A percentile compares a stretch with the other conserved stretches of the same genome.
phyloP scores from a whole-genome alignment of 306 rosid species.

The Dalbergia oliveri region DNA sequence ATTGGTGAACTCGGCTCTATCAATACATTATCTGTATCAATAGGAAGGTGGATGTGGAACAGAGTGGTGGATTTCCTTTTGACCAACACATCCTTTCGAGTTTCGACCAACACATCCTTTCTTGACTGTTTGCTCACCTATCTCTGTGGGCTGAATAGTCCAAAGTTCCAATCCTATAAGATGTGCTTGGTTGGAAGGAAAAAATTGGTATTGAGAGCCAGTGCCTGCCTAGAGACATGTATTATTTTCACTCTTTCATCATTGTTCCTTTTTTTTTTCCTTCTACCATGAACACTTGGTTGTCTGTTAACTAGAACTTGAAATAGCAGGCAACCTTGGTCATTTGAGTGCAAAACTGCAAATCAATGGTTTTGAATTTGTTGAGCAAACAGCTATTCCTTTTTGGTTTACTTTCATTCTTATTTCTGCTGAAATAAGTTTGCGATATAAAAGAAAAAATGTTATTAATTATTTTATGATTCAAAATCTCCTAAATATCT shows the following conservation, averaged over 20 bases:
- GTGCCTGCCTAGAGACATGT: slow-evolving; percentile 1
- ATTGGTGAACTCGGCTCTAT: too few relatives aligned
- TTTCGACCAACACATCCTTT: slow-evolving; percentile 26
- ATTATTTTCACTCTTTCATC: background rate
- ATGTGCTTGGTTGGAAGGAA: slow-evolving; percentile 30
- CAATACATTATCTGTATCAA: slow-evolving; percentile 27
- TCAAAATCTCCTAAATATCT: slow-evolving; percentile 18
- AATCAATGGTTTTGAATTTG: slow-evolving; percentile 16
- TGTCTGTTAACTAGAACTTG: slow-evolving; percentile 35
- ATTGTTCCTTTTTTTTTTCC: background rate
- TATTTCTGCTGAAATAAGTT: slow-evolving; percentile 8
- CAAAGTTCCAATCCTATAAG: slow-evolving; percentile 15
- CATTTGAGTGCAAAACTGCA: background rate
- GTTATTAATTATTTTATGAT: background rate
- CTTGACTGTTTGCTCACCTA: slow-evolving; percentile 22
- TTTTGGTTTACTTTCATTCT: background rate
- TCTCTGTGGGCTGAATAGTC: slow-evolving; percentile 24
- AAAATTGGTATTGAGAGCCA: slow-evolving; percentile 6
- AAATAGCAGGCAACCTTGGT: background rate
- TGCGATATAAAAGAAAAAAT: background rate
- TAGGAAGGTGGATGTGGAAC: slow-evolving; percentile 10
- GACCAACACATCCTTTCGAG: slow-evolving; percentile 13
- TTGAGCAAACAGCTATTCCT: background rate
- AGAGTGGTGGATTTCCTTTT: slow-evolving; percentile 27
- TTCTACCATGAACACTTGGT: background rate